Evolutionary conservation across 495 filamentous ascomycete species (phyloP), one percentile per base, ranked within the genome.

Genomic region (Penicillium angulare): DNA sequence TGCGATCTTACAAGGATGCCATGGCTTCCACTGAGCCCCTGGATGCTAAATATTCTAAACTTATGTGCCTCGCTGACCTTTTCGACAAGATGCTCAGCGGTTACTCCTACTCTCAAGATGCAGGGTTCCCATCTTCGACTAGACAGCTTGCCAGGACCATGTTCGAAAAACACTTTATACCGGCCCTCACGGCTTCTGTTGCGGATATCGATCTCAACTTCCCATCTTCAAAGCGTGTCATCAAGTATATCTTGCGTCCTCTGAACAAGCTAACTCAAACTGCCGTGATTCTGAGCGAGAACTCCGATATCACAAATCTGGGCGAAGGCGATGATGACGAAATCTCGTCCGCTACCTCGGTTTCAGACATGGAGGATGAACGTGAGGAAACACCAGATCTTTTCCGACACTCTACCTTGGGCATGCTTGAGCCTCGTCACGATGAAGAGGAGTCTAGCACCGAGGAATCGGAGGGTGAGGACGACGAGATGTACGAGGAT

Each of bases 341-440:
- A 31, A 90, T 96, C 22, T 87, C 86, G 5, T 90, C 90, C 17
- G 86, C 92, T 21, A 91, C 92, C 8, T 97, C 93, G 0, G 81
- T 95, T 35, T 95, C 90, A 7, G 89, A 95, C 44, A 73, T 88
- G 26, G 89, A 91, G 24, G 88, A 91, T 59, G 86, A 89, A 49
- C 88, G 95, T 16, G 93, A 97, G 65, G 92, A 97, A 64, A 97
- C 95, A 7, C 93, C 93, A 17, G 95, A 99, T 73, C 81, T 99
- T 7, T 97, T 96, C 71, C 86, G 93, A 33, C 95, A 97, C 62
- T 97, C 93, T 3, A 89, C 95, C 4, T 77, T 99, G 26, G 95
- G 95, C 31, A 91, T 99, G 83, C 83, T 96, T 50, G 93, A 97
- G 63, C 88, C 87, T 53, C 81, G 83, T 51, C 80, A 89, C 53